Conservation (phyloP, 768 basidiomycete genomes). For the Leccinum olivaceopallidum region DNA sequence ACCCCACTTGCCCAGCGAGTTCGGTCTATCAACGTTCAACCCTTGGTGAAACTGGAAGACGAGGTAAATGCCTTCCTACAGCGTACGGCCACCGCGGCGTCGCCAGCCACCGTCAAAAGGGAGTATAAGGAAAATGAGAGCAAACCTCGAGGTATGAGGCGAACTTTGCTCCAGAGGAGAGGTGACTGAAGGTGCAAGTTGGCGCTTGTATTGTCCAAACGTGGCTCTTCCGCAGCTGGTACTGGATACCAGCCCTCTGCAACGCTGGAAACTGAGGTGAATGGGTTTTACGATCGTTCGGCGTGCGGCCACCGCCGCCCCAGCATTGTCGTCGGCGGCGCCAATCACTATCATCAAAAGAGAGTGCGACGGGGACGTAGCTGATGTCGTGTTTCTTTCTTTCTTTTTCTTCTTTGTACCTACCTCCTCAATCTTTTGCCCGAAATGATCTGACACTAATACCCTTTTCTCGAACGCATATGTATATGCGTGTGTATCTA, state of each 20-base stretch:
- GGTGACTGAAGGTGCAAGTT: too few relatives aligned
- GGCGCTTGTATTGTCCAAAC: too few relatives aligned
- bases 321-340: background rate
- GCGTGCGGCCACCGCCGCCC: background rate
- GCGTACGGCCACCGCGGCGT: too few relatives aligned
- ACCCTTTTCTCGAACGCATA: background rate
- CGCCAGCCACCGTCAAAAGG: background rate
- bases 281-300: background rate
- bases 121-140: too few relatives aligned
- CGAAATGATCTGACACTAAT: background rate
- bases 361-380: slow-evolving; percentile 12
- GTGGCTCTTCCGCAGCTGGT: too few relatives aligned
- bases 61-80: slow-evolving; percentile 5
- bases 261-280: slow-evolving; percentile 5
- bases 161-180: too few relatives aligned
- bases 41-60: slow-evolving; percentile 3
- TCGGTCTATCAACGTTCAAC: background rate
- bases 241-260: background rate
- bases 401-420: background rate
- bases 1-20: background rate
- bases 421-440: too few relatives aligned
- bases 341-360: slow-evolving; percentile 8
- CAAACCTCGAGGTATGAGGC: too few relatives aligned
- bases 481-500: too few relatives aligned
- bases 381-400: background rate